Base-by-base conservation (phyloP, 768 basidiomycete species). In the Naganishia vaughanmartiniae region DNA sequence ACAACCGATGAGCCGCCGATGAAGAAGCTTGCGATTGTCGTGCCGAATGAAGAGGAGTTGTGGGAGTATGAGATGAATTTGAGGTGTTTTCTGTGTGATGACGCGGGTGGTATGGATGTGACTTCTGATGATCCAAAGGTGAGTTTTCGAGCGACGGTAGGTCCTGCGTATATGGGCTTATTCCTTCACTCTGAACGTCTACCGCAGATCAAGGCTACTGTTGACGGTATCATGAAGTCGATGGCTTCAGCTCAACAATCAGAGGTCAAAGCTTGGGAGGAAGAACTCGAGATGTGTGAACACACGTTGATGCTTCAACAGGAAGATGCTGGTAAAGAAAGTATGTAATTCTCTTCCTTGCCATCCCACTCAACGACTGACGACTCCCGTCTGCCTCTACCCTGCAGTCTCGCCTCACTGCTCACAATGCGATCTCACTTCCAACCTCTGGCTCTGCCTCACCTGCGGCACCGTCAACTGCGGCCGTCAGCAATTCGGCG, bases 191-290 rank as follows among this genome's bases (percentile, higher is more conserved):
- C 14, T 42, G 10, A 15, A 2, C 26, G 5, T 57, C 28, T 28
- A 31, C 28, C 24, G 5, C 70, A 89, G 87, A 83, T 87, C 48
- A 85, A 85, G 73, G 76, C 83, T 0, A 82, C 93, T 12, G 83
- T 87, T 4, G 85, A 88, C 26, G 87, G 86, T 0, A 84, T 95
- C 68, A 89, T 96, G 87, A 83, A 85, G 1, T 88, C 93, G 1
- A 83, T 92, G 75, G 92, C 93, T 0, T 94, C 92, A 1, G 90
- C 92, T 0, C 90, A 93, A 57, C 90, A 95, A 78, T 92, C 90
- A 0, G 93, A 97, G 76, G 90, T 99, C 57, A 90, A 96, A 81
- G 90, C 96, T 7, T 99, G 96, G 96, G 93, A 98, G 79, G 94
- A 97, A 80, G 95, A 97, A 74, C 89, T 96, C 51, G 76, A 84